phyloP scores from a whole-genome alignment of 139 green algal species.

The Eudorina sp. region DNA sequence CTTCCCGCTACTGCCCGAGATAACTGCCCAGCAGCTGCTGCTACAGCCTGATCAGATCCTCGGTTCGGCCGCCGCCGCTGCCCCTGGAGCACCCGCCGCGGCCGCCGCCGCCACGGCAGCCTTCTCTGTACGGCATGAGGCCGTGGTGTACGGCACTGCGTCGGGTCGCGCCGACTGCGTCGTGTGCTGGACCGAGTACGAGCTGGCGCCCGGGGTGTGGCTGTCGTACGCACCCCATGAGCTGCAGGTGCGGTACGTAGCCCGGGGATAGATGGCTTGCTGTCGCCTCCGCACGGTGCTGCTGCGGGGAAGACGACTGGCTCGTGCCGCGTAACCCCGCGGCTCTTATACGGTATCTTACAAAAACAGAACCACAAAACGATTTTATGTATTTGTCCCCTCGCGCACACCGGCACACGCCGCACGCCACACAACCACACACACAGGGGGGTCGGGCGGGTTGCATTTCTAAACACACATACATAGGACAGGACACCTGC shows the following conservation, averaged over 20 bases:
- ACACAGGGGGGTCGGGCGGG: no score
- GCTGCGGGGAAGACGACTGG: no score
- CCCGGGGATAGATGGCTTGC: no score
- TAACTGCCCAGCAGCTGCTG: constrained; percentile 20
- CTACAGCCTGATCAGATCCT: neutral
- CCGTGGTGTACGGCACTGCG: neutral
- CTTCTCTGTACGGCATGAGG: neutral
- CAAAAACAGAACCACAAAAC: no score
- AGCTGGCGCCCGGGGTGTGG: constrained; percentile 41
- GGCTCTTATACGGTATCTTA: no score
- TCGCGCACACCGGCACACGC: no score
- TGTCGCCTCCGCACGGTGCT: no score
- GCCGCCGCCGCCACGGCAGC: neutral
- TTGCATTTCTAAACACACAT: no score
- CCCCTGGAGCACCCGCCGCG: neutral
- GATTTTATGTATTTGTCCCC: no score
- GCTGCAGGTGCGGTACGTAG: constrained; percentile 22
- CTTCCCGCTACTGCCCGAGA: constrained; percentile 32
- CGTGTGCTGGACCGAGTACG: constrained; percentile 59
- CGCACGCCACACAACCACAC: no score
- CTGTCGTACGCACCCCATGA: constrained; percentile 48
- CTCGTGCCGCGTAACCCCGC: no score
- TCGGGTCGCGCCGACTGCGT: constrained; percentile 46
- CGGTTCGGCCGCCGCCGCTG: neutral
- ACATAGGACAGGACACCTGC: no score